Conservation (phyloP, 2,329 filamentous ascomycete genomes). For the Arthrobotrys musiformis region DNA sequence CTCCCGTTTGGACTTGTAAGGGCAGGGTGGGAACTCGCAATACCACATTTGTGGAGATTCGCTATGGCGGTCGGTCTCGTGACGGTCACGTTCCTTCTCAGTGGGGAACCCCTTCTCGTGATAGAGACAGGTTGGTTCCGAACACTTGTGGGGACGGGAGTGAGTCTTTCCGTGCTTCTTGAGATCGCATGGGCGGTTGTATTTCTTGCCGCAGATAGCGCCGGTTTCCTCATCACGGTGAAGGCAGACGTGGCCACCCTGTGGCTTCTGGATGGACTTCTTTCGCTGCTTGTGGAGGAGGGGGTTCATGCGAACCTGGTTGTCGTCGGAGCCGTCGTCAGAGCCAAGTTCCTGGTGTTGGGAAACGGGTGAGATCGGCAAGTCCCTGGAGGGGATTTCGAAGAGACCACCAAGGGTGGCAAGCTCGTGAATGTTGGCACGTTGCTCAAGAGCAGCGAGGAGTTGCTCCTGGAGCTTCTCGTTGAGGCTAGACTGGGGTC, state of each 20-base stretch:
- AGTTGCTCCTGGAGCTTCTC: conserved; percentile 53
- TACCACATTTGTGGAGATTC: conserved; percentile 80
- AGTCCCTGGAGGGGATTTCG: conserved; percentile 34
- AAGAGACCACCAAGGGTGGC: conserved; percentile 41
- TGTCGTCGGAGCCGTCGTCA: conserved; percentile 50
- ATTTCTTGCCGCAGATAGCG: conserved; percentile 84
- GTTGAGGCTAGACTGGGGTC: conserved; percentile 50
- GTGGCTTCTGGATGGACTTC: conserved; percentile 67
- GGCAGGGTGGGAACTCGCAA: conserved; percentile 84
- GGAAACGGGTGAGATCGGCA: conserved; percentile 59
- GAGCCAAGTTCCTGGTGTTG: conserved; percentile 66
- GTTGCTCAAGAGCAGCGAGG: conserved; percentile 52
- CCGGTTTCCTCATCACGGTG: conserved; percentile 96
- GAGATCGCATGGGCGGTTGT: conserved; percentile 95
- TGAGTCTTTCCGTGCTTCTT: conserved; percentile 99
- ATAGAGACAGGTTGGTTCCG: conserved; percentile 84
- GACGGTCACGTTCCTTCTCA: conserved; percentile 95
- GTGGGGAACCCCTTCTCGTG: conserved; percentile 91
- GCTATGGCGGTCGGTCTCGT: conserved; percentile 96
- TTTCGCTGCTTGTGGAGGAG: conserved; percentile 67
- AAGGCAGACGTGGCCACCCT: conserved; percentile 86
- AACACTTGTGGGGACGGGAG: conserved; percentile 94
- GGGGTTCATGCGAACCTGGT: conserved; percentile 24
- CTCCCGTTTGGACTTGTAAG: conserved; percentile 93
- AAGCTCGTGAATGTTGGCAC: conserved; percentile 49